Base-by-base conservation (phyloP, 31 red algal genomes). In the Odonthalia washingtoniensis region DNA sequence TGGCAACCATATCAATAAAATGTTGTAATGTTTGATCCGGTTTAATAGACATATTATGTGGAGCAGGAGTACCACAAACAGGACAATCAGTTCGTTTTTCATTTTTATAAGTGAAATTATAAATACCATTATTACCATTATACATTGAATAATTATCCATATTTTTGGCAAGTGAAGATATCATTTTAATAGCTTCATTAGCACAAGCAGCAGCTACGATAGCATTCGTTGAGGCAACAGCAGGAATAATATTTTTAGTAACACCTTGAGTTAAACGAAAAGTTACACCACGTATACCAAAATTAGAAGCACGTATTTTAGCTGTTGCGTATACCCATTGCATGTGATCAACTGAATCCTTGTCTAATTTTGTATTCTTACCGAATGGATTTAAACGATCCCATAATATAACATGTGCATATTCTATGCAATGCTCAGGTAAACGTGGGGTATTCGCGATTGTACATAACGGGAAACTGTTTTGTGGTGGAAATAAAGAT, bases 381-480 rank as follows among this genome's bases (percentile, higher is more conserved):
- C 95, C 92, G 81, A 95, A 93, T 18, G 92, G 92, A 32, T 97
- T 81, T 18, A 79, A 53, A 66, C 88, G 84, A 27, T 92, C 90
- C 95, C 95, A 99, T 34, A 97, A 80, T 41, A 97, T 84, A 32
- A 94, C 74, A 67, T 89, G 72, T n/a, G 94, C 98, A 72, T 99
- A 99, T 75, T 97, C 94, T 74, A 99, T 90, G 65, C 97, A 99
- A 75, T 99, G 97, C 76, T 99, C 95, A 6, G 97, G 97, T 27
- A 95, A 78, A 24, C 94, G 89, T 31, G 97, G 97, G 3, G 97
- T 99, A 81, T 96, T 95, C 21, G 94, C 97, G 36, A 99, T 90
- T 2, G 97, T 99, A 72, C 97, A 99, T 4, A 99, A 67, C 27
- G 94, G 97, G 73, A 82, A 95, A 64, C 84, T 94, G 17, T 72